Base-by-base conservation (phyloP, 371 early-diverging fungal species). In the Mucor mucedo region DNA sequence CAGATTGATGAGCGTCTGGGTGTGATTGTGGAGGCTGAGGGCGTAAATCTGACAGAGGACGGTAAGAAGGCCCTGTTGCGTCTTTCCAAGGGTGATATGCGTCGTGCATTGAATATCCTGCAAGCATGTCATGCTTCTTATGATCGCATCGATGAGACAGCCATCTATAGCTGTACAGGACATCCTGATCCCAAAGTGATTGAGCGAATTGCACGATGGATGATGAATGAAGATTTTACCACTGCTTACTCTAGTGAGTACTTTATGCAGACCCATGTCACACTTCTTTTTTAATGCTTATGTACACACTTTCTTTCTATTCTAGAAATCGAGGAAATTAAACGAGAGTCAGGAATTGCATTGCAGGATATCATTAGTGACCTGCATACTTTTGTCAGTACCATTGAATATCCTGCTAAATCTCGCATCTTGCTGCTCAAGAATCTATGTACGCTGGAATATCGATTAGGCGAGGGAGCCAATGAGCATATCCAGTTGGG, bases 21-120 rank as follows among this genome's bases (percentile, higher is more conserved):
- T 33, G 67, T 80, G 47, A 91, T 97, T 40, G 78, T 92, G 48
- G 78, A 89, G 48, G 69, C 70, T 27, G 97, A 98, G 82, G 71
- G 80, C 33, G 88, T 97, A 2, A 86, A 90, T 38, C 86, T 98
- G 21, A 90, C 93, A 13, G 84, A 89, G 2, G 89, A 92, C 9
- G 98, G 95, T 6, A 84, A 89, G 53, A 69, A 87, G 35, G 95
- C 95, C 5, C 72, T 99, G 16, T 67, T 96, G 52, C 82, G 83
- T 52, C 67, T 95, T 2, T 91, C 93, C 1, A 85, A 87, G 52
- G 99, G 99, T 11, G 99, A 99, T 72, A 98, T 99, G 98, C 89
- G 99, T 71, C 88, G 94, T 40, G 93, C 94, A 5, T 82, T 99
- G 21, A 99, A 99, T 78, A 93, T 97, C 33, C 78, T 96, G 35